phyloP scores from a whole-genome alignment of 2,329 filamentous ascomycete genomes.

The Verticillium alfalfae region DNA sequence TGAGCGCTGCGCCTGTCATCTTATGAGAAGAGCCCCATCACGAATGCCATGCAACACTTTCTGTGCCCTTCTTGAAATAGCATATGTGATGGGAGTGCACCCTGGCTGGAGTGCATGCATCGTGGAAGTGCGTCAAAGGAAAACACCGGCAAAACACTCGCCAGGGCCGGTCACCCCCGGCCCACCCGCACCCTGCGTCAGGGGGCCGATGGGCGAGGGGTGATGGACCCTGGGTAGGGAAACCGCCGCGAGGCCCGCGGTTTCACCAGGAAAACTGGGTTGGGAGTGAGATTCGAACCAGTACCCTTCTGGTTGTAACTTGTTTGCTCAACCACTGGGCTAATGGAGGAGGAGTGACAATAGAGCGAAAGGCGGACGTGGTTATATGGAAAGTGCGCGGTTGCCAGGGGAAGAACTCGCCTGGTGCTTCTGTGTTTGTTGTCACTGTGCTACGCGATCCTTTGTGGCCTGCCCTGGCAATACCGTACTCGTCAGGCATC shows the following conservation, averaged over 20 bases:
- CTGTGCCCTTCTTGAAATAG: no score
- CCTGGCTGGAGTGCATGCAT: no score
- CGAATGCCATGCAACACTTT: background rate
- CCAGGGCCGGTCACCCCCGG: background rate
- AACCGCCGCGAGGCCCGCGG: background rate
- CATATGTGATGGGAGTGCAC: no score
- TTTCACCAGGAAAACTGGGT: background rate
- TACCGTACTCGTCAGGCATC: no score
- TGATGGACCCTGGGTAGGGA: background rate
- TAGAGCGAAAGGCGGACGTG: background rate
- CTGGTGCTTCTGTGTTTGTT: background rate
- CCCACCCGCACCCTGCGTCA: background rate
- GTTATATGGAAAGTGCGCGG: background rate
- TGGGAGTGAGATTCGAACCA: background rate
- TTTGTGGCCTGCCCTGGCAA: background rate
- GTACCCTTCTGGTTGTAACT: background rate
- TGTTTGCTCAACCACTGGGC: background rate
- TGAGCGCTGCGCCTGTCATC: constrained; percentile 10
- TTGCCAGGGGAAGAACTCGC: background rate
- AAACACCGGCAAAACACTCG: background rate
- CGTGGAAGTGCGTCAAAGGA: background rate
- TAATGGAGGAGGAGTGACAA: background rate
- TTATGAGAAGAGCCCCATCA: background rate
- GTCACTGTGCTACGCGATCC: background rate
- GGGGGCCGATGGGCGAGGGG: background rate